Percentiles rank a stretch among this genome's conserved stretches.
phyloP scores from a whole-genome alignment of 495 filamentous ascomycete species.

The Daldinia vernicosa region DNA sequence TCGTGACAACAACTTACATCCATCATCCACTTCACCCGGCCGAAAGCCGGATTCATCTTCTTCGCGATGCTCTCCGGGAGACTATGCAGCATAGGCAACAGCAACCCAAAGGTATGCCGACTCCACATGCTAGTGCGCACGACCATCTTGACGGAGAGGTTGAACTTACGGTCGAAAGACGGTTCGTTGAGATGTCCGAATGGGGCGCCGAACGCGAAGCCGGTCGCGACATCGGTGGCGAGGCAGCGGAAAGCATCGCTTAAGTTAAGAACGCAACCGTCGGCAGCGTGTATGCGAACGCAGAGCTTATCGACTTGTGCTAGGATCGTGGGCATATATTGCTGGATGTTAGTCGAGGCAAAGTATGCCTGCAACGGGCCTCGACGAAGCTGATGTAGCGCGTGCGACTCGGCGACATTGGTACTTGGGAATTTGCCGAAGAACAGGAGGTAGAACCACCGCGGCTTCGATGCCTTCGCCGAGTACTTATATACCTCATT shows the following conservation, averaged over 20 bases:
- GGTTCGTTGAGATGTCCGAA: conserved; percentile 47
- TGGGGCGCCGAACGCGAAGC: conserved; percentile 46
- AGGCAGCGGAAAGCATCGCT: conserved; percentile 48
- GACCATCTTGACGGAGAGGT: conserved; percentile 23
- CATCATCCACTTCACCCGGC: conserved; percentile 34
- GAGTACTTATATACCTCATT: conserved; percentile 44
- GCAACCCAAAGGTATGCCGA: conserved; percentile 22
- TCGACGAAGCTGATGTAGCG: conserved; percentile 49
- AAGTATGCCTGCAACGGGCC: conserved; percentile 48
- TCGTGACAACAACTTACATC: conserved; percentile 18
- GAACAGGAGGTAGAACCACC: conserved; percentile 50
- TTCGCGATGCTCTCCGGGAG: conserved; percentile 27
- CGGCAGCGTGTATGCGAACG: conserved; percentile 30
- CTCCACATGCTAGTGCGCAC: conserved; percentile 26
- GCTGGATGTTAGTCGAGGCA: conserved; percentile 42
- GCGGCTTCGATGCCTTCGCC: conserved; percentile 46
- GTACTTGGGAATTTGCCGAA: conserved; percentile 44
- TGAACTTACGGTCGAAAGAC: conserved; percentile 46
- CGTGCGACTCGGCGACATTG: conserved; percentile 44
- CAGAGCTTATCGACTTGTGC: conserved; percentile 40
- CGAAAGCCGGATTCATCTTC: conserved; percentile 33
- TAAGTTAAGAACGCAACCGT: conserved; percentile 38
- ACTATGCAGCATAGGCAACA: conserved; percentile 26
- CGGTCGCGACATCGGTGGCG: conserved; percentile 50
- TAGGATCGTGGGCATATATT: conserved; percentile 43